Base-by-base conservation (phyloP, 2,329 filamentous ascomycete species). In the Monosporascus sp. region DNA sequence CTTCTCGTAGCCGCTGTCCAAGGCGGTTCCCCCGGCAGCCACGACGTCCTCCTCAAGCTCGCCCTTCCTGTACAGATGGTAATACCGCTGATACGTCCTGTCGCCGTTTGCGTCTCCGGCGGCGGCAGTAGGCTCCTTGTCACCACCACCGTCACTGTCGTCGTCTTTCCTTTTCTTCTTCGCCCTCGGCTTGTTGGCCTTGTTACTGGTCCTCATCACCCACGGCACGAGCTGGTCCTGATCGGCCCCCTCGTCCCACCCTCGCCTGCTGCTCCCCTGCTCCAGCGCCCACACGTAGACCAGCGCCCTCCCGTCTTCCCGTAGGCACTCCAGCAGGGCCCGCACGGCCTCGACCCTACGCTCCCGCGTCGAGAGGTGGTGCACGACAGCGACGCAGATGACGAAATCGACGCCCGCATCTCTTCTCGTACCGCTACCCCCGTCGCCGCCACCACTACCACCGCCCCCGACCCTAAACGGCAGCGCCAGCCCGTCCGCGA, bases 191-290 rank as follows among this genome's bases (percentile, higher is more conserved):
- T 58, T 71, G 66, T 67, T 59, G 26, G 68, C 62, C 45, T 64
- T 65, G 58, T 52, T 34, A 34, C 11, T 63, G 60, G 51, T 57
- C 58, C 73, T 75, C 69, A 92, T 82, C 24, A 97, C 91, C 94
- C 94, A 99, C 16, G 94, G 92, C 48, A 99, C 94, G 75, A 97
- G 88, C 56, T 94, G 85, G 74, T 99, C 94, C 76, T 97, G 93
- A 60, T 88, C 82, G 57, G 87, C 83, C 20, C 85, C 85, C 68
- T 88, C 86, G 66, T 91, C 85, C 93, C 93, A 99, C 2, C 93
- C 93, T 58, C 94, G 79, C 53, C 94, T 83, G 71, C 91, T 96
- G 54, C 76, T 77, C 62, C 87, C 86, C 74, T 99, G 94, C 77
- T 99, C 94, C 20, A 99, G 78, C 1, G 94, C 94, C 94, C 94